phyloP scores from a whole-genome alignment of 495 filamentous ascomycete species.

The Hypoxylon cercidicola region DNA sequence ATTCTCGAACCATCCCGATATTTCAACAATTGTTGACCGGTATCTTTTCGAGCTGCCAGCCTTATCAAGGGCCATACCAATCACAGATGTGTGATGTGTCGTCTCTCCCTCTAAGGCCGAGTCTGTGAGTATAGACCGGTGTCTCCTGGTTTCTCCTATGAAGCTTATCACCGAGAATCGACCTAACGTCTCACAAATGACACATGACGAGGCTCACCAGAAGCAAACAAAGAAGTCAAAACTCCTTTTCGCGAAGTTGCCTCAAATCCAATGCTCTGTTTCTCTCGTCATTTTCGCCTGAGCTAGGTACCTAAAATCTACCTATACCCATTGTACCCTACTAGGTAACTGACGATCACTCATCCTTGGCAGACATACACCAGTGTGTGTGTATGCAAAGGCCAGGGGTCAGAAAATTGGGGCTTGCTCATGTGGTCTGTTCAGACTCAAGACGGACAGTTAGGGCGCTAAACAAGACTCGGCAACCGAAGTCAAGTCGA shows the following conservation, averaged over 20 bases:
- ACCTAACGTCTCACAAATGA: conserved; percentile 14
- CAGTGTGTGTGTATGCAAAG: conserved; percentile 37
- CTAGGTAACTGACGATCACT: conserved; percentile 29
- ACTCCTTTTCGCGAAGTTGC: conserved; percentile 10
- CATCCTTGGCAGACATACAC: conserved; percentile 39
- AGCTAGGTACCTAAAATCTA: conserved; percentile 20
- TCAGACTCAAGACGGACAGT: conserved; percentile 40
- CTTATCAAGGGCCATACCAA: conserved; percentile 3
- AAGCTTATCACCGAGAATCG: conserved; percentile 14
- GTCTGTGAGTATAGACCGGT: background rate
- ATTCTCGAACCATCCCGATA: conserved; percentile 19
- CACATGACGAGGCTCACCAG: conserved; percentile 6
- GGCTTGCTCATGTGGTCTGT: conserved; percentile 45
- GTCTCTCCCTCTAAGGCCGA: background rate
- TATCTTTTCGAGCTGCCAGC: conserved; percentile 12
- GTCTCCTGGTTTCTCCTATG: conserved; percentile 3
- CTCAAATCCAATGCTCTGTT: conserved; percentile 10
- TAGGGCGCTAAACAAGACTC: conserved; percentile 45
- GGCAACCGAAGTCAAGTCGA: conserved; percentile 38
- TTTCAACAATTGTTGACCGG: conserved; percentile 21
- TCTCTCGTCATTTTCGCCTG: conserved; percentile 2
- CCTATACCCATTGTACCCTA: conserved; percentile 20
- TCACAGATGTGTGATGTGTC: background rate
- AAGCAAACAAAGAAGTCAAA: conserved; percentile 21
- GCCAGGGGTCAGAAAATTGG: conserved; percentile 37